Conservation (phyloP, 2,329 filamentous ascomycete species). For the Colletotrichum karsti region DNA sequence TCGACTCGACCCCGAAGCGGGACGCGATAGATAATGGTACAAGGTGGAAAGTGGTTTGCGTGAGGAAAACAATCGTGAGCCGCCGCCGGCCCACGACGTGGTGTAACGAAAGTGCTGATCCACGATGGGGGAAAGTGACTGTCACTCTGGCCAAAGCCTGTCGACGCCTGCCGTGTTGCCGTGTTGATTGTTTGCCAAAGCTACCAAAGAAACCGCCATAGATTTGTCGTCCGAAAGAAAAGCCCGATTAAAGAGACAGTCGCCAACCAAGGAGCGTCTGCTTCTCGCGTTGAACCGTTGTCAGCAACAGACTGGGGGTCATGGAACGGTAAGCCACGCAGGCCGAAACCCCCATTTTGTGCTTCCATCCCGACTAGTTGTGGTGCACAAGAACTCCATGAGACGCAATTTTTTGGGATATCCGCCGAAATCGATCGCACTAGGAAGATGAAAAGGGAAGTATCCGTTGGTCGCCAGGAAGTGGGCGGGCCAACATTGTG, state of each 20-base stretch:
- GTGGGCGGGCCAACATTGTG: neutral
- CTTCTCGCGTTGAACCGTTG: neutral
- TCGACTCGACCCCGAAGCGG: constrained; percentile 28
- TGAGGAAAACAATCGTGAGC: constrained; percentile 20
- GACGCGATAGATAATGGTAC: constrained; percentile 32
- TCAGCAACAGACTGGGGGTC: neutral
- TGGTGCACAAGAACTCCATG: constrained; percentile 30
- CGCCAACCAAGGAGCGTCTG: neutral
- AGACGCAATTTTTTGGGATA: constrained; percentile 31
- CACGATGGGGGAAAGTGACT: constrained; percentile 24
- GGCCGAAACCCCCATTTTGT: constrained; percentile 27
- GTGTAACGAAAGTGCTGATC: constrained; percentile 31
- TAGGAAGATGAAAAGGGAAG: constrained; percentile 14
- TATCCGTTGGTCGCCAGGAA: neutral
- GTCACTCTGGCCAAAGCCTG: constrained; percentile 30
- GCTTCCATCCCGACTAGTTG: constrained; percentile 28
- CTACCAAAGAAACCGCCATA: constrained; percentile 30
- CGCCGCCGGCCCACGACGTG: constrained; percentile 18
- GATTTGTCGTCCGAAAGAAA: constrained; percentile 14
- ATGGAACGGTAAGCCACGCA: constrained; percentile 11
- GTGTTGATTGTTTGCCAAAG: constrained; percentile 32
- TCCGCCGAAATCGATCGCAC: constrained; percentile 29
- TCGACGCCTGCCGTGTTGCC: constrained; percentile 30
- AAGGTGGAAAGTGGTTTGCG: constrained; percentile 29
- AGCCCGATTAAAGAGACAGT: neutral